Conservation (phyloP, 192 early-diverging fungal species). For the Cladochytrium replicatum region DNA sequence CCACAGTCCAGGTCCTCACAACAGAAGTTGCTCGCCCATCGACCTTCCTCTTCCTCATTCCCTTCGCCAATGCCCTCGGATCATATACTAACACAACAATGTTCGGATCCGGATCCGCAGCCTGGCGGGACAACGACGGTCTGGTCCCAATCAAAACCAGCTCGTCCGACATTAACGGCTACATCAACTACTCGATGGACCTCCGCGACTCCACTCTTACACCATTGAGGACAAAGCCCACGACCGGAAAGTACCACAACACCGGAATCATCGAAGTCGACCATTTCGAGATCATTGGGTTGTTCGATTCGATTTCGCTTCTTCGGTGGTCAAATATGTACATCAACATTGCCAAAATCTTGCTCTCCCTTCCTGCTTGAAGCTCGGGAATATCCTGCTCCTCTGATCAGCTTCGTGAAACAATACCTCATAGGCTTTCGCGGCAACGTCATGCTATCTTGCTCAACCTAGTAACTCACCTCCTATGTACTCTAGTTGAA, state of each 20-base stretch:
- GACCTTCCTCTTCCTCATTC: constrained; percentile 4
- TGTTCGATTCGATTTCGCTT: too few relatives aligned
- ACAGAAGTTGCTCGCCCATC: not conserved
- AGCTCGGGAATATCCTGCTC: too few relatives aligned
- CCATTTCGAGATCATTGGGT: too few relatives aligned
- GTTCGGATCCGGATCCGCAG: not conserved
- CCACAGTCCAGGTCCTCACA: not conserved
- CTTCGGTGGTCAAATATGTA: constrained; percentile 14
- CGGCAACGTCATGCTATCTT: too few relatives aligned
- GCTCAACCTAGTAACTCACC: too few relatives aligned
- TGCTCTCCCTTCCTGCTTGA: constrained; percentile 4
- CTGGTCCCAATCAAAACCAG: constrained; percentile 6
- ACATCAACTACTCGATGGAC: constrained; percentile 6
- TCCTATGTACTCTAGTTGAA: too few relatives aligned
- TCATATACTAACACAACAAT: constrained; percentile 9
- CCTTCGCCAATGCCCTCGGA: constrained; percentile 8
- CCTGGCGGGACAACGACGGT: constrained; percentile 18
- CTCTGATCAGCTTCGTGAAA: too few relatives aligned
- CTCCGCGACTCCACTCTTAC: too few relatives aligned
- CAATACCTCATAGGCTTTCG: too few relatives aligned
- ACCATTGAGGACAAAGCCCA: too few relatives aligned
- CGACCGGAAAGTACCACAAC: too few relatives aligned
- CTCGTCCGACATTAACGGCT: constrained; percentile 5
- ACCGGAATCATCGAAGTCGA: too few relatives aligned
- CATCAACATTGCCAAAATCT: constrained; percentile 7